Percentiles rank a stretch among this genome's conserved stretches.
These are phyloP conservation scores for Phytophthora pisi DNA, from an alignment of 352 stramenopile genomes.

Conservation along the genomic window DNA sequence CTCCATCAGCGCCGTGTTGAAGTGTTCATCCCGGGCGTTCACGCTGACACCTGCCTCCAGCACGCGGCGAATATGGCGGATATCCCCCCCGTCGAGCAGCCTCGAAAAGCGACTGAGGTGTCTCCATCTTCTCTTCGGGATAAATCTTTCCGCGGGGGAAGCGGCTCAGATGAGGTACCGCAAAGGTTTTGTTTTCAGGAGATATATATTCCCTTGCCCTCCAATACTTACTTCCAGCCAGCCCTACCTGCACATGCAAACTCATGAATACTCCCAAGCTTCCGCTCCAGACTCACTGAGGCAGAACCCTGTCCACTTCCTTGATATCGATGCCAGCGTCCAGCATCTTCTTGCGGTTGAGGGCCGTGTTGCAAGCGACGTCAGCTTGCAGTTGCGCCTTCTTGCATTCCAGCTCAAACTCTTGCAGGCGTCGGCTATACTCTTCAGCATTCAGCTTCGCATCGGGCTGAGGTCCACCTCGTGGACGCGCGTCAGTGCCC, in stretches of 20 bases:
- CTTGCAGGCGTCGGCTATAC: slow-evolving; percentile 13
- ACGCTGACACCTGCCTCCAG: background rate
- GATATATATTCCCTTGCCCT: background rate
- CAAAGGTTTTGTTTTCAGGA: too few relatives aligned
- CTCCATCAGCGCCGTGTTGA: background rate
- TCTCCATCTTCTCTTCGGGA: background rate
- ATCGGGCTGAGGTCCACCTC: background rate
- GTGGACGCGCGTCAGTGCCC: background rate
- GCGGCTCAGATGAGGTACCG: background rate
- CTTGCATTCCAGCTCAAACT: slow-evolving; percentile 39
- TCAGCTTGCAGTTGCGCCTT: slow-evolving; percentile 32
- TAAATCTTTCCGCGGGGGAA: background rate
- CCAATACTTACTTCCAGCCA: background rate
- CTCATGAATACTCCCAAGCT: background rate
- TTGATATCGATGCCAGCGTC: slow-evolving; percentile 35
- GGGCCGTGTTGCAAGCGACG: slow-evolving; percentile 37
- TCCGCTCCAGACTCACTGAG: slow-evolving; percentile 6
- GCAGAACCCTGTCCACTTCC: slow-evolving; percentile 43
- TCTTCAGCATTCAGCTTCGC: background rate
- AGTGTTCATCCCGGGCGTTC: background rate
- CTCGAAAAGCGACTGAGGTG: background rate
- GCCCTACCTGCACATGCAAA: too few relatives aligned
- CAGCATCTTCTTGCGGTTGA: slow-evolving; percentile 47
- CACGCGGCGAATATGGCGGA: background rate
- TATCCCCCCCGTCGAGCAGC: background rate